Evolutionary conservation across 116 monocot genomes (phyloP), one percentile per base, ranked within the genome.

Genomic region (Phalaenopsis hybrid): DNA sequence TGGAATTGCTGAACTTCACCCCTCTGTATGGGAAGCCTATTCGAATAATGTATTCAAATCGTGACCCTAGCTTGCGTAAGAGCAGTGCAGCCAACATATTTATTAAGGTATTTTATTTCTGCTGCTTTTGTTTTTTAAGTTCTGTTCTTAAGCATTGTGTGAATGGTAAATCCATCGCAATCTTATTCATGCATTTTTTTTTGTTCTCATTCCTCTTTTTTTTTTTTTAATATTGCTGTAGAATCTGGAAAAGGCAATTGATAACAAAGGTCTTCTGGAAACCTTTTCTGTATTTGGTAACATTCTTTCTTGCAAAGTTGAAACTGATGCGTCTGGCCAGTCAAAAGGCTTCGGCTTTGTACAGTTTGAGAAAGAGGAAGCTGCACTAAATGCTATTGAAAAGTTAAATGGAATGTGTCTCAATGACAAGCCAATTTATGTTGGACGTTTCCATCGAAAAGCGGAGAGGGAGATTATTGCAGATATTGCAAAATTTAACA

Each of bases 281-380:
- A 98, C 95, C 3, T 98, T 98, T 86, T 95, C 92, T 57, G 84
- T 59, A 15, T 98, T 93, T 86, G 98, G 98, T 18, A 91, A 86
- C 46, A 92, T 98, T 75, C 93, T 98, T 80, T 98, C 98, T 44
- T 98, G 95, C 85, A 98, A 98, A 84, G 81, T 98, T 80, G 98
- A 92, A 4, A 92, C 86, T 17, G 95, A 98, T 87, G 46, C 78
- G 52, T 86, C 87, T 84, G 98, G 95, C 23, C 90, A 89, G 79
- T 95, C 98, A 28, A 95, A 94, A 81, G 98, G 98, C 49, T 98
- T 95, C 83, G 98, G 98, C 16, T 98, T 95, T 87, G 98, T 93
- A 83, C 98, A 98, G 57, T 98, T 85, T 82, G 95, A 98, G 2
- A 82, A 84, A 25, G 95, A 90, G 34, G 95, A 98, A 48, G 85